Evolutionary conservation across 108 stramenopile genomes (phyloP).

Genomic region (Discostella stelligeroides): DNA sequence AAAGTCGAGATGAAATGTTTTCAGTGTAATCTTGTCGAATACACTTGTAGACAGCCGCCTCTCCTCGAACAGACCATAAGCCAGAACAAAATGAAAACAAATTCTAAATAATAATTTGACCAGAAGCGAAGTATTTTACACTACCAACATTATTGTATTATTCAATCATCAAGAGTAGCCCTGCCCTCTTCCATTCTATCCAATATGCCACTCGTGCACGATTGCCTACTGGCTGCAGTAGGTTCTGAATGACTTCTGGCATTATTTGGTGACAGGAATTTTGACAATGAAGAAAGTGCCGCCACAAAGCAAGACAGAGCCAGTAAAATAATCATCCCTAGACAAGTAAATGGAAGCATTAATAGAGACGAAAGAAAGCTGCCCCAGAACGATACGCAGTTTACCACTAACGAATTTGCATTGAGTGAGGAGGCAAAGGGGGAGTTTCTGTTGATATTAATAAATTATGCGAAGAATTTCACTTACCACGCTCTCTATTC

Average conservation of each 20-base stretch:
- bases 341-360: constrained; percentile 45
- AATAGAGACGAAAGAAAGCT: constrained; percentile 53
- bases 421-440: neutral
- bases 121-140: too few relatives aligned
- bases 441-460: too few relatives aligned
- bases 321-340: constrained; percentile 19
- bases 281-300: constrained; percentile 13
- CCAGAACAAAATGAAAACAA: too few relatives aligned
- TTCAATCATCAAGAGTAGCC: neutral
- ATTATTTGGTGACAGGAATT: constrained; percentile 1
- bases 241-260: neutral
- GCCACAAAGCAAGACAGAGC: constrained; percentile 32
- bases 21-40: too few relatives aligned
- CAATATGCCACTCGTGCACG: constrained; percentile 10
- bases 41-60: too few relatives aligned
- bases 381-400: constrained; percentile 64
- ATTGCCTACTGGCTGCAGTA: neutral
- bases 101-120: too few relatives aligned
- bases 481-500: constrained; percentile 40
- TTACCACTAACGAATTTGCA: constrained; percentile 17
- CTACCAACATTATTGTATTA: neutral
- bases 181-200: constrained; percentile 35
- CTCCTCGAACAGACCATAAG: too few relatives aligned
- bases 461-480: too few relatives aligned
- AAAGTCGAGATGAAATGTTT: too few relatives aligned